These are phyloP conservation scores for Ceratobasidium papillatum DNA, from an alignment of 1,284 basidiomycete genomes.

Conservation along the genomic window DNA sequence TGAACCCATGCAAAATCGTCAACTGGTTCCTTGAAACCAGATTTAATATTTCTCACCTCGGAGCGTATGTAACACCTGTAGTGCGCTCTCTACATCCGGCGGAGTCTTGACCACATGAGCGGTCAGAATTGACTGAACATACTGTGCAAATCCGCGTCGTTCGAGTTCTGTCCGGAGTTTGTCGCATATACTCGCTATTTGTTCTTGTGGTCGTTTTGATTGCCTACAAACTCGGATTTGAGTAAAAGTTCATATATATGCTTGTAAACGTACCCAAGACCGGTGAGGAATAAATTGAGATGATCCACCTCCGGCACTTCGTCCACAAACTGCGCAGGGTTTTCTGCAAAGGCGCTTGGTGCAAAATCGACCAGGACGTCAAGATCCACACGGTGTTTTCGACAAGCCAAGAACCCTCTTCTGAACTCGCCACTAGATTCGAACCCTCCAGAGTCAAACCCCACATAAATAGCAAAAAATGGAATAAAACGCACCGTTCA, in stretches of 20 bases:
- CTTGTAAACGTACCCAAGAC: constrained; percentile 69
- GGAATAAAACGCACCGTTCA: constrained; percentile 62
- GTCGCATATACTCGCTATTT: constrained; percentile 81
- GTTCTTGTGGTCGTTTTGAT: constrained; percentile 62
- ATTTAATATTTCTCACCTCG: constrained; percentile 61
- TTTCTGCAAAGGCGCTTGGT: constrained; percentile 69
- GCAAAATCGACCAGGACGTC: constrained; percentile 88
- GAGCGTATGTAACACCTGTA: constrained; percentile 70
- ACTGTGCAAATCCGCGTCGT: constrained; percentile 74
- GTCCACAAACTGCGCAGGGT: constrained; percentile 75
- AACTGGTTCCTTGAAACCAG: constrained; percentile 19
- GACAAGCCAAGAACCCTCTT: constrained; percentile 88
- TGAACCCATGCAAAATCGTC: constrained; percentile 49
- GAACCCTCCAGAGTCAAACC: neutral
- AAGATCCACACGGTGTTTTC: constrained; percentile 93
- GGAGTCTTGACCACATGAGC: constrained; percentile 93
- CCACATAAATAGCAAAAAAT: neutral
- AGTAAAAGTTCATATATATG: no score
- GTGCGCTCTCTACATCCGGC: constrained; percentile 88
- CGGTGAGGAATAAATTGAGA: constrained; percentile 92
- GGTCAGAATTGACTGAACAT: constrained; percentile 91
- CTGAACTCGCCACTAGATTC: constrained; percentile 66
- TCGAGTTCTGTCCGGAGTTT: constrained; percentile 79
- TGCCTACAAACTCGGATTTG: constrained; percentile 56
- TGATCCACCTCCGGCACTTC: constrained; percentile 92